phyloP scores from a whole-genome alignment of 208 protist genomes.

The Crithidia sp. region DNA sequence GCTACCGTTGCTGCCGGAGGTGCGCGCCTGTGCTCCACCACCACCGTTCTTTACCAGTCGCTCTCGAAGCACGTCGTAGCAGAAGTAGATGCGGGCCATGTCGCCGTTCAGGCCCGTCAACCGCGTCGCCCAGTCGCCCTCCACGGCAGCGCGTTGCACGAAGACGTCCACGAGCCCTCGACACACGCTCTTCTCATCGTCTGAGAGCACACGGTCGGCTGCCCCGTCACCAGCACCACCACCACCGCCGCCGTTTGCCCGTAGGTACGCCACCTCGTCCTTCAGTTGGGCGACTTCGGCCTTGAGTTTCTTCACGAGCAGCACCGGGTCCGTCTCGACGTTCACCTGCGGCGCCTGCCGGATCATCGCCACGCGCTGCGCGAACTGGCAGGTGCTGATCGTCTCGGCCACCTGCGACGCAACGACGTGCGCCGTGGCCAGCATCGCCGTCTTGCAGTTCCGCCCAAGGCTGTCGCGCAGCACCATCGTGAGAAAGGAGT shows the following conservation, averaged over 20 bases:
- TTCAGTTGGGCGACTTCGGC: constrained; percentile 86
- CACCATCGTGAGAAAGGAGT: constrained; percentile 95
- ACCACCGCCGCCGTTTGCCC: constrained; percentile 46
- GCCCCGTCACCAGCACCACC: constrained; percentile 13
- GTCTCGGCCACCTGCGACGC: constrained; percentile 75
- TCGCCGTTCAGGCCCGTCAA: constrained; percentile 86
- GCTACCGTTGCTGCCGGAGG: no score
- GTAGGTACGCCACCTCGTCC: constrained; percentile 86
- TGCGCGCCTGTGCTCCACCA: not conserved
- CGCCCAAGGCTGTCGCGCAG: constrained; percentile 93
- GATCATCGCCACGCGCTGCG: constrained; percentile 91
- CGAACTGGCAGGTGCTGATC: constrained; percentile 91
- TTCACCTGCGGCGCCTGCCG: constrained; percentile 88
- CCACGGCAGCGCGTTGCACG: constrained; percentile 42
- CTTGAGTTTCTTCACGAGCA: constrained; percentile 91
- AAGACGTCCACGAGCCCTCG: constrained; percentile 69
- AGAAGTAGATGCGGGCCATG: constrained; percentile 87
- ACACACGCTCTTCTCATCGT: constrained; percentile 79
- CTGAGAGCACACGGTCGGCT: constrained; percentile 61
- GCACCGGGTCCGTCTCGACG: constrained; percentile 88
- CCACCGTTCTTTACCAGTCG: constrained; percentile 32
- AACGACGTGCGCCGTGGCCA: constrained; percentile 85
- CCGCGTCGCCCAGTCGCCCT: constrained; percentile 42
- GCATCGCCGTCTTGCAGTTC: constrained; percentile 96
- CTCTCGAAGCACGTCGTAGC: constrained; percentile 81